phyloP scores from a whole-genome alignment of 106 monocot species.

The Allium sativum region DNA sequence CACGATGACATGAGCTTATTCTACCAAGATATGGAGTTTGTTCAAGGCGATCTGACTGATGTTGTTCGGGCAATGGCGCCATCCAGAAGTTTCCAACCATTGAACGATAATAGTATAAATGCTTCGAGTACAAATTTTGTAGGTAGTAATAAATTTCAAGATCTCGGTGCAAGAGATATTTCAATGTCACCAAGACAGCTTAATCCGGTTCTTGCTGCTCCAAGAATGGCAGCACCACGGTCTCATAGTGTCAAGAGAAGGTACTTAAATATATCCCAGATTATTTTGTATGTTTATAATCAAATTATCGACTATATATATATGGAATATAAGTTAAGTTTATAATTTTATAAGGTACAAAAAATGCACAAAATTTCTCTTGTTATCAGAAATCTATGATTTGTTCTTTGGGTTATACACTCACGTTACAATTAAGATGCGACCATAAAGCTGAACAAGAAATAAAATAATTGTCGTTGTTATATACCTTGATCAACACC shows the following conservation, averaged over 20 bases:
- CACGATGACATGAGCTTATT: constrained; percentile 1
- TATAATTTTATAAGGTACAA: neutral
- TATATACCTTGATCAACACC: neutral
- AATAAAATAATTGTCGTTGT: neutral
- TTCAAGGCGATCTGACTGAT: constrained; percentile 5
- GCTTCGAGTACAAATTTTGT: neutral
- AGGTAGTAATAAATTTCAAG: neutral
- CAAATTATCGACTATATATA: neutral
- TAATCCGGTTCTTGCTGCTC: neutral
- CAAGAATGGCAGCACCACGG: neutral
- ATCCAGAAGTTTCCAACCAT: neutral
- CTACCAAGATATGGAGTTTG: neutral
- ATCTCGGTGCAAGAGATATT: neutral
- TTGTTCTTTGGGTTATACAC: too few species aligned
- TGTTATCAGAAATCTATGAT: neutral
- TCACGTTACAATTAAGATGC: neutral
- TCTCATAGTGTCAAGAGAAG: neutral
- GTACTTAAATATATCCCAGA: neutral
- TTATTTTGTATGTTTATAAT: neutral
- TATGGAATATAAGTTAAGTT: neutral
- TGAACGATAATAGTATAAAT: neutral
- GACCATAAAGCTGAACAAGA: neutral
- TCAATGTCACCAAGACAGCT: neutral
- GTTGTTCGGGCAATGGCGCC: neutral
- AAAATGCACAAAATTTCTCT: neutral